A percentile compares a stretch with the other conserved stretches of the same genome.
phyloP scores from a whole-genome alignment of 1,139 yeast genomes.

The Geotrichum fermentans region DNA sequence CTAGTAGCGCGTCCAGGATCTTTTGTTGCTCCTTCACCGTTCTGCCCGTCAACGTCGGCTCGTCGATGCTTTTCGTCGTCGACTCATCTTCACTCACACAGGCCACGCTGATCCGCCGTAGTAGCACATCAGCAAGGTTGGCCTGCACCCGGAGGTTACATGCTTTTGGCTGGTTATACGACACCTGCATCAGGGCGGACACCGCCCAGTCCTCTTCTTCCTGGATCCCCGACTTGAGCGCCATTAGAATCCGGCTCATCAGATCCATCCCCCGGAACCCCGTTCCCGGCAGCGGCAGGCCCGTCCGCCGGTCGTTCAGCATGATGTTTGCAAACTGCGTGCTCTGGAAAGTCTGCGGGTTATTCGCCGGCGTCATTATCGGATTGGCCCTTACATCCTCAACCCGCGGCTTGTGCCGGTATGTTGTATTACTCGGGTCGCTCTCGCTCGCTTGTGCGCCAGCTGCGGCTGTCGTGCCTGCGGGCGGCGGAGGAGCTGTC shows the following conservation, averaged over 20 bases:
- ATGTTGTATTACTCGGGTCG: conserved; percentile 2
- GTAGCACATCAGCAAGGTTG: background rate
- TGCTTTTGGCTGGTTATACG: conserved; percentile 32
- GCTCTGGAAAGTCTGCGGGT: conserved; percentile 35
- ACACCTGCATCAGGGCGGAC: conserved; percentile 52
- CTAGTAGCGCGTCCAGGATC: conserved; percentile 60
- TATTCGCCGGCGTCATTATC: conserved; percentile 36
- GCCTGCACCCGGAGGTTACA: conserved; percentile 9
- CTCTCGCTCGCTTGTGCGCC: background rate
- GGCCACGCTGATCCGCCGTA: conserved; percentile 1
- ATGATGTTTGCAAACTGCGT: conserved; percentile 23
- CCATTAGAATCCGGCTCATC: conserved; percentile 56
- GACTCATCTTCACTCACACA: conserved; percentile 32
- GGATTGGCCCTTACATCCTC: conserved; percentile 28
- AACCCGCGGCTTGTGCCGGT: conserved; percentile 11
- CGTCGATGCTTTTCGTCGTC: conserved; percentile 23
- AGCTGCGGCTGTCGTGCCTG: conserved; percentile 2
- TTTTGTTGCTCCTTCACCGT: conserved; percentile 39
- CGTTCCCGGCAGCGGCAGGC: conserved; percentile 27
- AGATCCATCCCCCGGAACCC: conserved; percentile 33
- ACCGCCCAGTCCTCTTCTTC: conserved; percentile 66
- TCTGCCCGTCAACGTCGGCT: conserved; percentile 17
- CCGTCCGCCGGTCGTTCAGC: conserved; percentile 16
- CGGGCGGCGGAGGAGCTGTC: conserved; percentile 4
- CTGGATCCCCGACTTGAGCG: conserved; percentile 55